These are phyloP conservation scores for Syzygium syzygioides DNA, from an alignment of 441 rosid genomes.

Conservation along the genomic window DNA sequence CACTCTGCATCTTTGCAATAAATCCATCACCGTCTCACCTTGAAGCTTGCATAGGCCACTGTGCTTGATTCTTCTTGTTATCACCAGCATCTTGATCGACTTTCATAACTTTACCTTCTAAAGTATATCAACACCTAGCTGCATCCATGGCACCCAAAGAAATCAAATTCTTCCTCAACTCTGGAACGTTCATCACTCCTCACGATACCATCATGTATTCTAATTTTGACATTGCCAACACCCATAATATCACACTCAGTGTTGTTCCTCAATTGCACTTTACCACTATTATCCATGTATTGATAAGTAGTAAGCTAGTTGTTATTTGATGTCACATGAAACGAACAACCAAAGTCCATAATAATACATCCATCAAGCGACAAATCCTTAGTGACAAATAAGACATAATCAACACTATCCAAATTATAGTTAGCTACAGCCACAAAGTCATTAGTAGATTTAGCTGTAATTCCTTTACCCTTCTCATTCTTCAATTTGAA, in stretches of 20 bases:
- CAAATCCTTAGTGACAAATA: neutral
- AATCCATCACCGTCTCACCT: accelerated
- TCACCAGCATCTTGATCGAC: neutral
- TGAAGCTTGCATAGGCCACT: neutral
- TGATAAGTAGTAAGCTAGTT: neutral
- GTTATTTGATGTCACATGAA: neutral
- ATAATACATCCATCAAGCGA: neutral
- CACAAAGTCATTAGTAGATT: neutral
- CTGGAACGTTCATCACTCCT: neutral
- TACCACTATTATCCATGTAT: neutral
- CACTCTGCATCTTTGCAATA: accelerated
- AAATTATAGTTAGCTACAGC: neutral
- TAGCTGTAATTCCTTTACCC: neutral
- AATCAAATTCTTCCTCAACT: neutral
- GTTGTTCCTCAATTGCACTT: neutral
- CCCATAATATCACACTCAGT: neutral
- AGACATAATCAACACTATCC: neutral
- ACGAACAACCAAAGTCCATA: neutral
- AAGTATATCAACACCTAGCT: neutral
- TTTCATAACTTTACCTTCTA: neutral
- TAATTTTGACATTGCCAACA: neutral
- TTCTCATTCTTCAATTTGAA: neutral
- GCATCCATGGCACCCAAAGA: neutral
- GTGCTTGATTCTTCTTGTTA: neutral
- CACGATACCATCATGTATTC: neutral